phyloP scores from a whole-genome alignment of 1,284 basidiomycete genomes.

The Boletellus sp. region DNA sequence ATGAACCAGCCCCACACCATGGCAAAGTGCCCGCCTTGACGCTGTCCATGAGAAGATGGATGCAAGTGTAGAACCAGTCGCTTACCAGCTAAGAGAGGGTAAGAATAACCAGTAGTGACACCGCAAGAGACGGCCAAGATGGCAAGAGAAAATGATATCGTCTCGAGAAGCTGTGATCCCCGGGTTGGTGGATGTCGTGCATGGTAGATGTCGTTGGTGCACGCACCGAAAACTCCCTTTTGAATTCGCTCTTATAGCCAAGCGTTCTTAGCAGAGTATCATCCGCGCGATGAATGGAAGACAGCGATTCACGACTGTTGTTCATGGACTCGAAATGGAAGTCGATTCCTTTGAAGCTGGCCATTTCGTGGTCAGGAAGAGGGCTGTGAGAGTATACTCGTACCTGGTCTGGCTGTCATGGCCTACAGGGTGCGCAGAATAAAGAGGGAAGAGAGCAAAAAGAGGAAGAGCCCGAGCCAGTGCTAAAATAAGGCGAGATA shows the following conservation, averaged over 20 bases:
- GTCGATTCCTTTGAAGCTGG: neutral
- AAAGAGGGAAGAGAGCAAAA: too few relatives aligned
- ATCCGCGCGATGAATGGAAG: conserved; percentile 34
- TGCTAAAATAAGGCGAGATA: neutral
- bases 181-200: neutral
- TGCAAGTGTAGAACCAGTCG: neutral
- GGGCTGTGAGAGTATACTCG: neutral
- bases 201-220: neutral
- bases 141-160: conserved; percentile 63
- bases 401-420: neutral
- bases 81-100: conserved; percentile 54
- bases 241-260: conserved; percentile 73
- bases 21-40: conserved; percentile 61
- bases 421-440: neutral
- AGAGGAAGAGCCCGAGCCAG: too few relatives aligned
- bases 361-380: conserved; percentile 9
- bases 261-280: conserved; percentile 55
- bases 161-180: conserved; percentile 48
- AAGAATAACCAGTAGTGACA: conserved; percentile 58
- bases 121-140: conserved; percentile 72
- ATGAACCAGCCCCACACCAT: conserved; percentile 76
- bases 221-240: conserved; percentile 66
- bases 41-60: neutral
- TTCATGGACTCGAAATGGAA: conserved; percentile 2
- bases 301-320: conserved; percentile 3